Conservation (phyloP, 106 monocot species). For the Phalaenopsis equestris region DNA sequence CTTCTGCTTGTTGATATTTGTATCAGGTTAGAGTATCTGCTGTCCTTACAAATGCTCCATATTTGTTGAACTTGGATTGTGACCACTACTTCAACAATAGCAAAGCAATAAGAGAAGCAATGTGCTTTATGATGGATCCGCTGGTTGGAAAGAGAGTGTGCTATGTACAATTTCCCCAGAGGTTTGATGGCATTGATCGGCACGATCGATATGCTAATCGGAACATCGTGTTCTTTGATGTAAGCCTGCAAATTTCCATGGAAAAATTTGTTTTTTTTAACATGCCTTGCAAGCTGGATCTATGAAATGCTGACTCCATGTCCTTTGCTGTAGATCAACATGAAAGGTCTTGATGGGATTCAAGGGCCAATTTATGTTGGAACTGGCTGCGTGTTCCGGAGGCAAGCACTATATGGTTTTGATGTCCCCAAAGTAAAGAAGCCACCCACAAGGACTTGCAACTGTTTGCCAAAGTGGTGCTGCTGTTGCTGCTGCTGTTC, state of each 20-base stretch:
- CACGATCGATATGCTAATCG: constrained; percentile 73
- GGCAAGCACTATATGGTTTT: constrained; percentile 60
- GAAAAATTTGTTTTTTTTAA: background rate
- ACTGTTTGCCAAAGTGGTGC: constrained; percentile 77
- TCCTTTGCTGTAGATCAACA: constrained; percentile 60
- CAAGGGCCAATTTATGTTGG: constrained; percentile 94
- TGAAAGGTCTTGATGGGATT: constrained; percentile 93
- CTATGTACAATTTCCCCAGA: constrained; percentile 73
- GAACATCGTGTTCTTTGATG: constrained; percentile 71
- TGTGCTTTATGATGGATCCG: constrained; percentile 87
- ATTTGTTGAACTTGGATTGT: constrained; percentile 68
- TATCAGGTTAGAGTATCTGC: constrained; percentile 66
- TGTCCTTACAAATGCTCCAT: constrained; percentile 70
- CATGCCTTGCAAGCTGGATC: background rate
- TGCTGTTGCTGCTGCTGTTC: constrained; percentile 41
- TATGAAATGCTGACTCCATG: background rate
- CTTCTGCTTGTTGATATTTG: background rate
- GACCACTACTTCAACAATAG: constrained; percentile 80
- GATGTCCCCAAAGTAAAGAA: constrained; percentile 74
- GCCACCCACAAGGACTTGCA: constrained; percentile 68
- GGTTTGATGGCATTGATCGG: constrained; percentile 68
- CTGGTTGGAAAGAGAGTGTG: constrained; percentile 53
- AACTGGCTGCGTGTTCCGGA: constrained; percentile 73
- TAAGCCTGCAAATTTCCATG: constrained; percentile 23
- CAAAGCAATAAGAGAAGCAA: constrained; percentile 60